phyloP scores from a whole-genome alignment of 495 filamentous ascomycete genomes.

The Margaritispora aquatica region DNA sequence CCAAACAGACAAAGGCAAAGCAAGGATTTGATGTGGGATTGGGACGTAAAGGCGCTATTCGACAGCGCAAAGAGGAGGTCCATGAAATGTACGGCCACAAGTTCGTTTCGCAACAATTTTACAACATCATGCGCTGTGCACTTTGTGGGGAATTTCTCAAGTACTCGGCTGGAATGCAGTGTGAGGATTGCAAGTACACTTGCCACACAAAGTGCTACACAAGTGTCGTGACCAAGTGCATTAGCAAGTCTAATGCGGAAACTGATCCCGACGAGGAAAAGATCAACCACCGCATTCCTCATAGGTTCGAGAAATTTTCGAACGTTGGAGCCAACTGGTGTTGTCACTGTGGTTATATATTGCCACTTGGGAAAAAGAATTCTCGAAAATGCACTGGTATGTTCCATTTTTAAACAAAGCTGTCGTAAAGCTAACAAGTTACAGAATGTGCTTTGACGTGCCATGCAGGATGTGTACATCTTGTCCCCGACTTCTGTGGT shows the following conservation, averaged over 20 bases:
- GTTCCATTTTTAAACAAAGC: constrained; percentile 11
- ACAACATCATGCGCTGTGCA: constrained; percentile 99
- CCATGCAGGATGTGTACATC: constrained; percentile 85
- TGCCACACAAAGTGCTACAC: constrained; percentile 95
- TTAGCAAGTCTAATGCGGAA: constrained; percentile 97
- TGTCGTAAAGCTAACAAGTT: constrained; percentile 14
- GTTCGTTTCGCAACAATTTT: constrained; percentile 95
- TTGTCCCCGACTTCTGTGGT: constrained; percentile 98
- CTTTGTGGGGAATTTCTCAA: constrained; percentile 98
- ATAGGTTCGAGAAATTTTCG: constrained; percentile 89
- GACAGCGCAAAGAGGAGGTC: constrained; percentile 93
- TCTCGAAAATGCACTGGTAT: constrained; percentile 84
- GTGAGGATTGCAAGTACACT: constrained; percentile 98
- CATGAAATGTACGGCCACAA: constrained; percentile 99
- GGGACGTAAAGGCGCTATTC: constrained; percentile 90
- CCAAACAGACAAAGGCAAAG: constrained; percentile 51
- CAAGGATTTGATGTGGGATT: constrained; percentile 80
- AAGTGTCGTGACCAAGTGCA: constrained; percentile 99
- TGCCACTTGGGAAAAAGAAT: constrained; percentile 94
- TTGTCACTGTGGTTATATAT: constrained; percentile 95
- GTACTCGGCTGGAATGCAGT: constrained; percentile 98
- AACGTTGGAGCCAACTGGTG: constrained; percentile 99
- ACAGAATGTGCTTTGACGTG: constrained; percentile 87
- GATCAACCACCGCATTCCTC: constrained; percentile 97
- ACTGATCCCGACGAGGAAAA: constrained; percentile 98